These are phyloP conservation scores for Psidium guajava DNA, from an alignment of 345 rosid genomes.

Conservation along the genomic window DNA sequence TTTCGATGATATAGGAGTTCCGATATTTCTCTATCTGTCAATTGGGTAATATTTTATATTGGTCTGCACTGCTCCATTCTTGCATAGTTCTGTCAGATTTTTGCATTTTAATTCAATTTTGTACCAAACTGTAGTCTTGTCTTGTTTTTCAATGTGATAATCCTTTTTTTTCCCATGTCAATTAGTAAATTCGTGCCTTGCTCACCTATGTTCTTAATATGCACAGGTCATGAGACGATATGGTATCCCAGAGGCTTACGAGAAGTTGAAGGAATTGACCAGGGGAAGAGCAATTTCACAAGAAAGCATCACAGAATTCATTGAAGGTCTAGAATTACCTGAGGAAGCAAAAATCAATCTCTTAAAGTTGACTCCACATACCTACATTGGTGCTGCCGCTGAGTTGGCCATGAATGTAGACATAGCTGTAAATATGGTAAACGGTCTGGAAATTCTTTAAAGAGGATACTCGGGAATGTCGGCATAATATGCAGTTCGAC, in stretches of 20 bases:
- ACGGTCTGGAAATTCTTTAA: neutral
- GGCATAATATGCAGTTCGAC: neutral
- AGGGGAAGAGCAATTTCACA: conserved; percentile 78
- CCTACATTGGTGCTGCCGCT: conserved; percentile 70
- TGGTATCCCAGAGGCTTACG: conserved; percentile 90
- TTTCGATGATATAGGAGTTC: neutral
- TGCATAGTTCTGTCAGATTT: neutral
- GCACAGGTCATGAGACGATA: conserved; percentile 83
- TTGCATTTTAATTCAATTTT: neutral
- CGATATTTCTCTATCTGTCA: neutral
- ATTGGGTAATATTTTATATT: neutral
- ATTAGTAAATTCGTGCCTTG: neutral
- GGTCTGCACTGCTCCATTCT: neutral
- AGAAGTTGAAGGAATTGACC: conserved; percentile 88
- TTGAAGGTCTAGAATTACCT: conserved; percentile 60
- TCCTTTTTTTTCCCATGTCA: neutral
- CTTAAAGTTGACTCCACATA: conserved; percentile 59
- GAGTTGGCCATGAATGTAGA: conserved; percentile 49
- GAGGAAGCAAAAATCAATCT: conserved; percentile 51
- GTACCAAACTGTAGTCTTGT: neutral
- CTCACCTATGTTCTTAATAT: neutral
- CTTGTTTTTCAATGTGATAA: neutral
- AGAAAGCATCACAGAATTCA: conserved; percentile 66
- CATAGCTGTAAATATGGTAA: conserved; percentile 22
- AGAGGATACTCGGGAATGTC: neutral